These are phyloP conservation scores for Tetraselmis striata DNA, from an alignment of 139 green algal genomes.

Conservation along the genomic window DNA sequence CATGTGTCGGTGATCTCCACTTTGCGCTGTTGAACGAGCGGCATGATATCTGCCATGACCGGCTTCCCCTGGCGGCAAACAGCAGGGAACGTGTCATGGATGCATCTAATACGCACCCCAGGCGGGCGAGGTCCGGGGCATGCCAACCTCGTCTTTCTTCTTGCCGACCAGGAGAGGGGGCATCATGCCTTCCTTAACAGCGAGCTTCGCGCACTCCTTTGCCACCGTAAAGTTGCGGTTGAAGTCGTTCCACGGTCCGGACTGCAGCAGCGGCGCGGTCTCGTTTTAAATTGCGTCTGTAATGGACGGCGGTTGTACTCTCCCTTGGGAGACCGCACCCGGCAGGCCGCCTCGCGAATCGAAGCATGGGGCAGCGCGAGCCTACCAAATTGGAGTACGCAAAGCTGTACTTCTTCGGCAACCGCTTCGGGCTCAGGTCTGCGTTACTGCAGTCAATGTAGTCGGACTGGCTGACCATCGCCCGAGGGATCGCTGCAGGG, in stretches of 20 bases:
- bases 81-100: background rate
- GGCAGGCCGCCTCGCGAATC: too few relatives aligned
- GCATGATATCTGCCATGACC: background rate
- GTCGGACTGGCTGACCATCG: constrained; percentile 23
- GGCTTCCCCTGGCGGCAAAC: too few relatives aligned
- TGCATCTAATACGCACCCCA: too few relatives aligned
- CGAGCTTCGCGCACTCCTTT: constrained; percentile 8
- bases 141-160: background rate
- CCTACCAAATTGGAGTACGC: constrained; percentile 19
- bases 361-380: too few relatives aligned
- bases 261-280: constrained; percentile 5
- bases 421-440: constrained; percentile 10
- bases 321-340: too few relatives aligned
- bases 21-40: background rate
- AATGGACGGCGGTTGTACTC: too few relatives aligned
- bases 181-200: background rate
- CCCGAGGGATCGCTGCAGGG: constrained; percentile 4
- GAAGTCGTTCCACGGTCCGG: constrained; percentile 28
- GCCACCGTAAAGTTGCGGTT: constrained; percentile 31
- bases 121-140: too few relatives aligned
- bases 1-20: background rate
- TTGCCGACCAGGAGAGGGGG: background rate
- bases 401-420: constrained; percentile 20
- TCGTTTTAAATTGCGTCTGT: too few relatives aligned
- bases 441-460: constrained; percentile 18